Evolutionary conservation across 352 stramenopile species (phyloP).

Genomic region (Globisporangium sylvaticum): DNA sequence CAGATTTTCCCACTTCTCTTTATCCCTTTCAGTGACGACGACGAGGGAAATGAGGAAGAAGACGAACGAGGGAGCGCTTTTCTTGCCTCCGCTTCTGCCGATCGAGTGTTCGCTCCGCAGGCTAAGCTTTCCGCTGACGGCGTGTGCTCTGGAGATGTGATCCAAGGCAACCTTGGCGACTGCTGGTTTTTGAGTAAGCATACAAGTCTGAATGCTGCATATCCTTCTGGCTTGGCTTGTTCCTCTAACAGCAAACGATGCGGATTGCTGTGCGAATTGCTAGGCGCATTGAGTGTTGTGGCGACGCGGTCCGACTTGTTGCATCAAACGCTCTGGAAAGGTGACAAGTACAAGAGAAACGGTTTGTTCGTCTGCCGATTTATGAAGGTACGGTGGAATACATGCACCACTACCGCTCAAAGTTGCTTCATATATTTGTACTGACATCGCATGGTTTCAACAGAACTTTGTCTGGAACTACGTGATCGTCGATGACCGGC

Average conservation of each 20-base stretch:
- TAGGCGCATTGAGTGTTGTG: slow-evolving; percentile 85
- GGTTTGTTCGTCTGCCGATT: slow-evolving; percentile 89
- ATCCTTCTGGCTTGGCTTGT: not conserved
- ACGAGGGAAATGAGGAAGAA: slow-evolving; percentile 27
- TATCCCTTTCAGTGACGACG: slow-evolving; percentile 10
- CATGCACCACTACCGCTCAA: not conserved
- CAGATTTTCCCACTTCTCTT: not conserved
- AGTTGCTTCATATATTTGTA: not conserved
- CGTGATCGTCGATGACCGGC: slow-evolving; percentile 88
- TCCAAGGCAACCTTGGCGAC: slow-evolving; percentile 88
- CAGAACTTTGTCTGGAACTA: slow-evolving; percentile 90
- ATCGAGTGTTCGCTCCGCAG: slow-evolving; percentile 50
- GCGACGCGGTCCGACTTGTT: slow-evolving; percentile 79
- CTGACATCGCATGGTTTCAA: not conserved
- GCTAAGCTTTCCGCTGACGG: slow-evolving; percentile 78
- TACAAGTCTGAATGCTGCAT: not conserved
- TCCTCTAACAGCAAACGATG: not conserved
- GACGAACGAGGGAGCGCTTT: slow-evolving; percentile 20
- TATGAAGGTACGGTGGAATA: slow-evolving; percentile 74
- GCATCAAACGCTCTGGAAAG: slow-evolving; percentile 76
- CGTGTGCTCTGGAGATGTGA: slow-evolving; percentile 77
- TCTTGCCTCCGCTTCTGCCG: slow-evolving; percentile 17
- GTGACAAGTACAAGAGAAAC: slow-evolving; percentile 65
- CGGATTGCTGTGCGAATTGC: not conserved
- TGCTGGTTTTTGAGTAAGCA: slow-evolving; percentile 89